Percentiles rank a stretch among this genome's conserved stretches.
Evolutionary conservation across 1,139 yeast species (phyloP).

Genomic region (Entelexis paramagnoliae): DNA sequence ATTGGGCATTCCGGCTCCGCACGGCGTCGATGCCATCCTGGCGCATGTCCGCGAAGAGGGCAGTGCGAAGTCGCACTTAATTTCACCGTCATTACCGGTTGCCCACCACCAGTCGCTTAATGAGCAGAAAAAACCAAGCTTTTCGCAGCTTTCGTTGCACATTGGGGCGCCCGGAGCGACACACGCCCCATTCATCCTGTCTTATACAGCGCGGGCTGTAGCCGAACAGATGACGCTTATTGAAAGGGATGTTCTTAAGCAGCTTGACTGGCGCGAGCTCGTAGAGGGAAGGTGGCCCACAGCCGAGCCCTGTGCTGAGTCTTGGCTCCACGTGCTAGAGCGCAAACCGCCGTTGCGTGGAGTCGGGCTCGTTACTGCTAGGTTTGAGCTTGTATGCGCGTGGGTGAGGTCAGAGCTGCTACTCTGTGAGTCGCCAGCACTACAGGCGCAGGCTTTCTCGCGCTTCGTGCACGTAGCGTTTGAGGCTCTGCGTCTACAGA

Average conservation of each 20-base stretch:
- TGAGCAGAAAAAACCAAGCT: not conserved
- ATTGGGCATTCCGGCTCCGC: slow-evolving; percentile 12
- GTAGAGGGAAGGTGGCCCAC: slow-evolving; percentile 58
- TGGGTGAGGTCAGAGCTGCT: slow-evolving; percentile 88
- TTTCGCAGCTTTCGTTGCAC: slow-evolving; percentile 11
- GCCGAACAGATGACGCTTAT: slow-evolving; percentile 77
- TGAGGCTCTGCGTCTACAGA: slow-evolving; percentile 52
- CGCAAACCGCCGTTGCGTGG: slow-evolving; percentile 37
- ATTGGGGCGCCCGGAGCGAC: slow-evolving; percentile 25
- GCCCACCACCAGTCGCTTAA: not conserved
- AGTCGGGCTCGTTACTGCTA: slow-evolving; percentile 69
- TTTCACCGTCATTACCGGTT: not conserved
- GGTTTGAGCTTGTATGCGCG: slow-evolving; percentile 76
- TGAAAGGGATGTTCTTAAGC: slow-evolving; percentile 72
- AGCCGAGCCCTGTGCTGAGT: slow-evolving; percentile 50
- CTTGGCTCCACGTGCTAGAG: slow-evolving; percentile 72
- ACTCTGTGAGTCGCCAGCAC: slow-evolving; percentile 44
- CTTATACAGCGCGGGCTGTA: slow-evolving; percentile 53
- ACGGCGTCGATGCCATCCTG: slow-evolving; percentile 1
- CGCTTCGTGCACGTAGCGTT: slow-evolving; percentile 80
- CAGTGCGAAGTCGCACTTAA: not conserved
- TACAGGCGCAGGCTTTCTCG: slow-evolving; percentile 52
- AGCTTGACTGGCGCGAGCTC: slow-evolving; percentile 86
- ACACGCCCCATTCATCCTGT: slow-evolving; percentile 73
- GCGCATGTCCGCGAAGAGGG: not conserved